Evolutionary conservation across 164 flowering plant species (phyloP).

Genomic region (Platanus orientalis): DNA sequence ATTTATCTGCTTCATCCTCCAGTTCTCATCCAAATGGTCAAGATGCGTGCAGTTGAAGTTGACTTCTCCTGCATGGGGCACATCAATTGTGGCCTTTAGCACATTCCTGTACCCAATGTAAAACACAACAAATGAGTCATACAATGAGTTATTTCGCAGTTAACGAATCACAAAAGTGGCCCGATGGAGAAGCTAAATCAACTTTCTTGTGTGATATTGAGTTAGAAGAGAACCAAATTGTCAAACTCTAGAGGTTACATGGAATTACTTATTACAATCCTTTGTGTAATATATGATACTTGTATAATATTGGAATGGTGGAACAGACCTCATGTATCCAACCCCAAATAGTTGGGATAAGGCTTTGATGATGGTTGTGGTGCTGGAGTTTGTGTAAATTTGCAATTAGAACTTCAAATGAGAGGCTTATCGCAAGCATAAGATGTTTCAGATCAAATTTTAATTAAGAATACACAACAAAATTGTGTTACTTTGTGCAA

Average conservation of each 20-base stretch:
- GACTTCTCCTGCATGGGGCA: conserved; percentile 71
- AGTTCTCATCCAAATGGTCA: conserved; percentile 87
- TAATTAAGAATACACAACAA: too few species aligned
- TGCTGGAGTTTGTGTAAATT: neutral
- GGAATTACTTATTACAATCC: neutral
- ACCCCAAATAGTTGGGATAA: neutral
- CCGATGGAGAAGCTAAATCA: too few species aligned
- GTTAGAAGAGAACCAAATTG: neutral
- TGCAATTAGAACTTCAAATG: neutral
- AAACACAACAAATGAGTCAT: neutral
- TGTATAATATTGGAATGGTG: neutral
- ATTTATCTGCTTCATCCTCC: conserved; percentile 94
- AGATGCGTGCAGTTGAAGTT: conserved; percentile 84
- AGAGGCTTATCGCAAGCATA: neutral
- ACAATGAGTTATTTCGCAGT: neutral
- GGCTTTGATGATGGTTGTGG: neutral
- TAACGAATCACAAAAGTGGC: too few species aligned
- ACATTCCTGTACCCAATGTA: conserved; percentile 58
- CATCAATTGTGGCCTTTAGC: conserved; percentile 77
- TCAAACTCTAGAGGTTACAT: neutral
- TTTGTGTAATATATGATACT: neutral
- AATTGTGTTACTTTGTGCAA: too few species aligned
- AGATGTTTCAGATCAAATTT: neutral
- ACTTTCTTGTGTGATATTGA: neutral
- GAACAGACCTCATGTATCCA: neutral